Percentiles rank a stretch among this genome's conserved stretches.
These are phyloP conservation scores for Sporisorium exsertum DNA, from an alignment of 1,284 basidiomycete species.

Conservation along the genomic window DNA sequence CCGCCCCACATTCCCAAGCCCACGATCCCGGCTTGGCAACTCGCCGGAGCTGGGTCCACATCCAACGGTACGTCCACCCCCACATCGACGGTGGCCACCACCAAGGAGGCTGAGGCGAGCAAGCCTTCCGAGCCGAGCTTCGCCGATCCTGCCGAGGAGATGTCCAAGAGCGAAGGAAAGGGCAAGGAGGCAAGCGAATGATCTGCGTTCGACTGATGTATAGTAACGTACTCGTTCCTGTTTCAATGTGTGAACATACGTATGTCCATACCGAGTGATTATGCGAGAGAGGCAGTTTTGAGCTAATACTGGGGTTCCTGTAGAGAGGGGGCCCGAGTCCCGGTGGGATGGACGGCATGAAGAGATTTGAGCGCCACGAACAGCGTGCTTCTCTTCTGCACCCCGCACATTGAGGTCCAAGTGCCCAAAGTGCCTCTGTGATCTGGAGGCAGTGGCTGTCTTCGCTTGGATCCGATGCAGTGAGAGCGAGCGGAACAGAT, in stretches of 20 bases:
- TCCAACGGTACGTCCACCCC: conserved; percentile 8
- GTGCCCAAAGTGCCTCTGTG: too few species aligned
- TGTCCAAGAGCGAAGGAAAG: conserved; percentile 44
- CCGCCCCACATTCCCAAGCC: conserved; percentile 58
- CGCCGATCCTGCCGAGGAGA: conserved; percentile 46
- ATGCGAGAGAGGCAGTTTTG: background rate
- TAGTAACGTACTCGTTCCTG: background rate
- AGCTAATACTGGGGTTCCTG: too few species aligned
- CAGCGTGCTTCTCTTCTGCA: too few species aligned
- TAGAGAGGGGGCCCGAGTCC: background rate
- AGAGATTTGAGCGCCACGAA: too few species aligned
- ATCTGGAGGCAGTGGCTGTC: too few species aligned
- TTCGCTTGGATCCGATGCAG: too few species aligned
- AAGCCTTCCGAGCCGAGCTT: conserved; percentile 22
- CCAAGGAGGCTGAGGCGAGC: conserved; percentile 25
- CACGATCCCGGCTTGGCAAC: conserved; percentile 66
- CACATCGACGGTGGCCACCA: background rate
- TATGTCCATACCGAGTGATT: background rate
- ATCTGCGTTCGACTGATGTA: background rate
- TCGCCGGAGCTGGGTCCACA: conserved; percentile 47
- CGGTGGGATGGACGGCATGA: too few species aligned
- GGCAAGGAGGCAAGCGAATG: conserved; percentile 31
- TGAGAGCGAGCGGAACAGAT: too few species aligned
- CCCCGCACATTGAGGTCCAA: too few species aligned
- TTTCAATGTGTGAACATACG: background rate